Base-by-base conservation (phyloP, 495 filamentous ascomycete genomes). In the Baudoinia panamericana region DNA sequence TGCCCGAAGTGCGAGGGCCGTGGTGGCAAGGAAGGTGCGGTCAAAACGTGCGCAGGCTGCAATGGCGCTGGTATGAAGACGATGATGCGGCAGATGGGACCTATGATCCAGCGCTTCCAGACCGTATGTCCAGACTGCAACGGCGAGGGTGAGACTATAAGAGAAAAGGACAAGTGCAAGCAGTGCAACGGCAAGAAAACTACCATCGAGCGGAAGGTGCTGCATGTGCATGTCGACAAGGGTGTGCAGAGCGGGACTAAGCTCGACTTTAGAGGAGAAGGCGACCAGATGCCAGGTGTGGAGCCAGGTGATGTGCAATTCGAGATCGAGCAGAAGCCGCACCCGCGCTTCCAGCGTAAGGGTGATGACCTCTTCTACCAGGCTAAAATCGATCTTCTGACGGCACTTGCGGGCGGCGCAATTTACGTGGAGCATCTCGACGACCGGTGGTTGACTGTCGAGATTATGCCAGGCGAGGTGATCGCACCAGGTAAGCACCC, bases 41-140 rank as follows among this genome's bases (percentile, higher is more conserved):
- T 96, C 52, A 84, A 82, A 66, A 81, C 80, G 48, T 99, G 90
- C 67, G 56, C 74, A 21, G 80, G 81, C 46, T 99, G 90, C 62
- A 84, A 92, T 45, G 90, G 90, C 53, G 72, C 76, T 46, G 92
- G 90, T 63, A 92, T 93, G 83, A 96, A 96, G 78, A 94, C 82
- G 16, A 96, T 99, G 88, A 95, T 96, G 90, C 82, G 90, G 54
- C 92, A 96, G 70, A 96, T 96, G 87, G 90, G 92, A 36, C 90
- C 90, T 37, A 99, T 99, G 90, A 96, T 96, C 56, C 92, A 96
- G 66, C 82, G 90, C 36, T 96, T 96, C 75, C 92, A 96, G 72
- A 96, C 92, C 15, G 85, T 95, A 46, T 99, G 90, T 75, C 83
- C 86, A 22, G 90, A 99, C 63, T 99, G 90, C 59, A 84, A 86